Evolutionary conservation across 345 rosid genomes (phyloP).

Genomic region (Litchi chinensis): DNA sequence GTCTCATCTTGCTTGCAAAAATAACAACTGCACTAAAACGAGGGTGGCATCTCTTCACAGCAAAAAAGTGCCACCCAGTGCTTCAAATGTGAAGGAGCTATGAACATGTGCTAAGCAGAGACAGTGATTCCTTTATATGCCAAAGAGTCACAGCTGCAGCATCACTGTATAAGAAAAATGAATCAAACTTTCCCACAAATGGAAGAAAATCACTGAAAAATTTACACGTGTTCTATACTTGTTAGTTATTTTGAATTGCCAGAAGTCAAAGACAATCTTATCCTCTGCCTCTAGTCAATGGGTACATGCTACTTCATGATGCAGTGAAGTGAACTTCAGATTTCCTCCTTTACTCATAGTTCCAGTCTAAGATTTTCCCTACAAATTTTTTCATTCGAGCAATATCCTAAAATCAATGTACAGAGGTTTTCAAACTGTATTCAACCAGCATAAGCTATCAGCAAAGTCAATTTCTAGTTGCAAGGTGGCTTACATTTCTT

Average conservation of each 20-base stretch:
- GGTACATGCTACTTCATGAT: not conserved
- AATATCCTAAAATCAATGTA: not conserved
- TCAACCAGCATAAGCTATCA: not conserved
- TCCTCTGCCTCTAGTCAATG: not conserved
- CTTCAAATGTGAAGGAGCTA: not conserved
- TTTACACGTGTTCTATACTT: not conserved
- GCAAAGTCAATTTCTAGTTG: not conserved
- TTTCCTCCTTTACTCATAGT: too few relatives aligned
- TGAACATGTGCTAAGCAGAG: not conserved
- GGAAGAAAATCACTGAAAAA: not conserved
- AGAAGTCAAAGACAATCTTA: not conserved
- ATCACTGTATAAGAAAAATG: not conserved
- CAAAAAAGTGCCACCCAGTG: not conserved
- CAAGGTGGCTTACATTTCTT: not conserved
- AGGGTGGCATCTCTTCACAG: not conserved
- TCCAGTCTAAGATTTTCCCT: not conserved
- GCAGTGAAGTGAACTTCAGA: not conserved
- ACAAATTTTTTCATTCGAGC: not conserved
- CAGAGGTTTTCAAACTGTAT: not conserved
- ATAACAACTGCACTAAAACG: not conserved
- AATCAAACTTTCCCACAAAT: not conserved
- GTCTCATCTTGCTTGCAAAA: not conserved
- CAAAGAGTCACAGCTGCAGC: not conserved
- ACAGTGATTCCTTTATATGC: not conserved
- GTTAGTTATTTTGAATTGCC: not conserved